Base-by-base conservation (phyloP, 2,329 filamentous ascomycete species). In the Xylariales sp. region DNA sequence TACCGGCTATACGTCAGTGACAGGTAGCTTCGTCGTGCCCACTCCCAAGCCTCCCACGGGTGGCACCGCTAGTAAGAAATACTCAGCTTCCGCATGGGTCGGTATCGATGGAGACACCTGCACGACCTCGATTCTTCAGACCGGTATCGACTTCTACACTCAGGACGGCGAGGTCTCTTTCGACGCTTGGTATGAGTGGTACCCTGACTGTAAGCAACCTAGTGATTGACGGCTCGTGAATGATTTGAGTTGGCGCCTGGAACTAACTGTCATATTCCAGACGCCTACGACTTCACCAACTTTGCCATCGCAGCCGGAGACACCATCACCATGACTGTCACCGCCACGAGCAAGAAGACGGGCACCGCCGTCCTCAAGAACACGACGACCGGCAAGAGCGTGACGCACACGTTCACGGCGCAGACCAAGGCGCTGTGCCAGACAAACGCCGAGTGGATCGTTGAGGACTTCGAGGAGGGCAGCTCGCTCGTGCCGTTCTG, bases 371-470 rank as follows among this genome's bases (percentile, higher is more conserved):
- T 63, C 20, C 61, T 78, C 40, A 62, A 75, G 49, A 81, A 81
- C 56, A 51, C 66, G 47, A 68, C 63, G 8, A 78, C 67, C 2
- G 75, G 75, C 33, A 55, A 74, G 54, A 66, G 52, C 4, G 75
- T 74, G 22, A 67, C 65, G n/a, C 71, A 82, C 60, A 67, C 61
- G 4, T 71, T 81, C 56, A 62, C 51, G 31, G 64, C 60, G 38
- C 61, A 73, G 36, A 55, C 55, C 3, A 58, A 57, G 11, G 46
- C 51, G 12, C 67, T 80, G 10, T 74, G 69, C 51, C 65, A 76
- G 51, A 69, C 70, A 50, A 79, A 79, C 46, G 78, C 75, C 9
- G 77, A 82, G 54, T 82, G 77, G 76, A 80, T 82, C 50, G 75
- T 80, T 11, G 77, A 80, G 61, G 73, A 74, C 47, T 74, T 70